These are phyloP conservation scores for Curvularia verruculosa DNA, from an alignment of 2,329 filamentous ascomycete genomes.

Conservation along the genomic window DNA sequence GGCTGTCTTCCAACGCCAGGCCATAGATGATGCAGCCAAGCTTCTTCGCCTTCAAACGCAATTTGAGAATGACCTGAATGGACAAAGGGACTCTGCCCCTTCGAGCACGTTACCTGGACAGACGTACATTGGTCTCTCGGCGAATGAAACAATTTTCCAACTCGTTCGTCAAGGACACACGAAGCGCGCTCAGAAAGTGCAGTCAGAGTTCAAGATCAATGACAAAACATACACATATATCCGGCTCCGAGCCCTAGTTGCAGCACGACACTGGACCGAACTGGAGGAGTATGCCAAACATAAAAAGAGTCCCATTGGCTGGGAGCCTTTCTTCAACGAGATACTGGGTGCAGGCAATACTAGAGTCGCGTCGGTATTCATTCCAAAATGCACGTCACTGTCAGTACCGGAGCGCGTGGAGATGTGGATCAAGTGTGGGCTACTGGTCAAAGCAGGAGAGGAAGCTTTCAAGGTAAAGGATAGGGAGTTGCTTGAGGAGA, in stretches of 20 bases:
- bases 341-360: slow-evolving; percentile 88
- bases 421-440: slow-evolving; percentile 97
- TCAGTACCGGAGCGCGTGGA: slow-evolving; percentile 73
- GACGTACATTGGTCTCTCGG: slow-evolving; percentile 78
- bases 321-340: slow-evolving; percentile 97
- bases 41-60: slow-evolving; percentile 85
- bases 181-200: slow-evolving; percentile 84
- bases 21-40: slow-evolving; percentile 78
- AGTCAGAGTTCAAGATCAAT: slow-evolving; percentile 89
- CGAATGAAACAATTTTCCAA: slow-evolving; percentile 92
- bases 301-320: slow-evolving; percentile 90
- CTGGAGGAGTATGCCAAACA: slow-evolving; percentile 81
- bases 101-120: slow-evolving; percentile 30
- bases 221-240: slow-evolving; percentile 91
- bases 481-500: slow-evolving; percentile 71
- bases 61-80: slow-evolving; percentile 78
- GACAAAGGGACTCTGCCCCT: slow-evolving; percentile 55
- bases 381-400: slow-evolving; percentile 82
- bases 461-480: slow-evolving; percentile 87
- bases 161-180: slow-evolving; percentile 81
- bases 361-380: slow-evolving; percentile 80
- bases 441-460: slow-evolving; percentile 86
- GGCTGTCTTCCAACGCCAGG: slow-evolving; percentile 71
- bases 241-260: slow-evolving; percentile 84
- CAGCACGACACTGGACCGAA: slow-evolving; percentile 89